A percentile compares a stretch with the other conserved stretches of the same genome.
These are phyloP conservation scores for Durusdinium trenchii DNA, from an alignment of 73 alveolate species.

Conservation along the genomic window DNA sequence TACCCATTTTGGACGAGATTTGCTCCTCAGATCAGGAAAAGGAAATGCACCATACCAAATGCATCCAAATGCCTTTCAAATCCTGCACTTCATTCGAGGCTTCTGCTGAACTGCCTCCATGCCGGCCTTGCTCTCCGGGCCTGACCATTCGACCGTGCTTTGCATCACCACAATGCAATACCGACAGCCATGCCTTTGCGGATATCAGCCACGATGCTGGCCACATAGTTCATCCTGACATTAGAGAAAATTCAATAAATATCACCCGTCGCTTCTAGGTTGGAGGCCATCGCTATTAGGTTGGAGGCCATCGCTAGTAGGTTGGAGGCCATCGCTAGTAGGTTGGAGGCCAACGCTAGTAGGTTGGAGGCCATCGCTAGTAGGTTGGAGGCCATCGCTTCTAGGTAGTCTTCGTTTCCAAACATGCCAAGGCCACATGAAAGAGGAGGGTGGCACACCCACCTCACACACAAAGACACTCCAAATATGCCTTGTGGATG, in stretches of 20 bases:
- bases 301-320: too few species aligned
- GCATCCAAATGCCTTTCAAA: neutral
- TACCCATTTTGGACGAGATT: constrained; percentile 50
- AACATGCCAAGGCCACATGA: constrained; percentile 63
- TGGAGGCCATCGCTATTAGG: too few species aligned
- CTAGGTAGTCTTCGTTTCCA: neutral
- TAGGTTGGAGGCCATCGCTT: neutral
- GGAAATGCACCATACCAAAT: neutral
- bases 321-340: too few species aligned
- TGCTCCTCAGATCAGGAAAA: neutral
- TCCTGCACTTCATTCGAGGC: neutral
- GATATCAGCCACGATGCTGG: constrained; percentile 50
- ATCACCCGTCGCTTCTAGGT: too few species aligned
- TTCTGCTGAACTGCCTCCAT: constrained; percentile 46
- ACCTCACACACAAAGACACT: neutral
- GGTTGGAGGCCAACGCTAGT: too few species aligned
- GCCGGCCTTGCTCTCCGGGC: constrained; percentile 79
- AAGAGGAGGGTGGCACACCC: constrained; percentile 68
- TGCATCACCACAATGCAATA: neutral
- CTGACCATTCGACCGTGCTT: neutral
- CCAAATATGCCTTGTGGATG: too few species aligned
- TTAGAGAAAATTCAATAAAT: too few species aligned
- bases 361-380: too few species aligned
- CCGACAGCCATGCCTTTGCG: constrained; percentile 16
- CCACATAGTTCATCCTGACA: constrained; percentile 82